Conservation (phyloP, 768 basidiomycete species). For the Collybiopsis luxurians region DNA sequence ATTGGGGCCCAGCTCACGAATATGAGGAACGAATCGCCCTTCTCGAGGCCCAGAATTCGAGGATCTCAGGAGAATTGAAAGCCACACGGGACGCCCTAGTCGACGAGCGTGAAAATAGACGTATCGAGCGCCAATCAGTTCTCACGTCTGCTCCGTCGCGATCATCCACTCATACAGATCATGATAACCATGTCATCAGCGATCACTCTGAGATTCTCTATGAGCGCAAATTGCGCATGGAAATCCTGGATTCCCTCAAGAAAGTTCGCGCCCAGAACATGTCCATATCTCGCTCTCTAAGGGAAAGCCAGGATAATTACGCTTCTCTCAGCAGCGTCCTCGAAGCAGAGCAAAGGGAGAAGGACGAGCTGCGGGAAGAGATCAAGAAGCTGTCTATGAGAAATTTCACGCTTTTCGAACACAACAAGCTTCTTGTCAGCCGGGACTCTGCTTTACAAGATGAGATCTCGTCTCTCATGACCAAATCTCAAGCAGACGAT, state of each 20-base stretch:
- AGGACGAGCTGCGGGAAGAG: constrained; percentile 17
- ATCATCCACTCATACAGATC: constrained; percentile 9
- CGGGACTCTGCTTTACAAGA: constrained; percentile 21
- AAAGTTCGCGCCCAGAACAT: constrained; percentile 23
- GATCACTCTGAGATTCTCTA: constrained; percentile 19
- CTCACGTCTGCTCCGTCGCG: constrained; percentile 1
- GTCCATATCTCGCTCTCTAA: constrained; percentile 18
- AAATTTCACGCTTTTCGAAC: constrained; percentile 23
- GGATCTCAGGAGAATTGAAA: constrained; percentile 17
- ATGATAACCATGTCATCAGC: constrained; percentile 8
- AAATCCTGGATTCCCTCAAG: constrained; percentile 21
- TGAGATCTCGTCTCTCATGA: constrained; percentile 19
- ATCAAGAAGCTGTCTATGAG: constrained; percentile 13
- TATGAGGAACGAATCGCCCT: constrained; percentile 21
- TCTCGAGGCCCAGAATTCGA: constrained; percentile 18
- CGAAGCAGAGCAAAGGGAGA: constrained; percentile 17
- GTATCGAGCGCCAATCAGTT: background rate
- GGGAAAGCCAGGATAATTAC: constrained; percentile 16
- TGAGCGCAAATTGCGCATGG: constrained; percentile 20
- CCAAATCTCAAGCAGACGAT: constrained; percentile 20
- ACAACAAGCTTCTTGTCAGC: constrained; percentile 23
- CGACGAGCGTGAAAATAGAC: constrained; percentile 18
- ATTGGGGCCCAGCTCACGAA: constrained; percentile 14
- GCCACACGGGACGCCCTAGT: constrained; percentile 17
- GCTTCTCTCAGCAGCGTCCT: constrained; percentile 15